Evolutionary conservation across 2,329 filamentous ascomycete species (phyloP).

Genomic region (Beauveria sp.): DNA sequence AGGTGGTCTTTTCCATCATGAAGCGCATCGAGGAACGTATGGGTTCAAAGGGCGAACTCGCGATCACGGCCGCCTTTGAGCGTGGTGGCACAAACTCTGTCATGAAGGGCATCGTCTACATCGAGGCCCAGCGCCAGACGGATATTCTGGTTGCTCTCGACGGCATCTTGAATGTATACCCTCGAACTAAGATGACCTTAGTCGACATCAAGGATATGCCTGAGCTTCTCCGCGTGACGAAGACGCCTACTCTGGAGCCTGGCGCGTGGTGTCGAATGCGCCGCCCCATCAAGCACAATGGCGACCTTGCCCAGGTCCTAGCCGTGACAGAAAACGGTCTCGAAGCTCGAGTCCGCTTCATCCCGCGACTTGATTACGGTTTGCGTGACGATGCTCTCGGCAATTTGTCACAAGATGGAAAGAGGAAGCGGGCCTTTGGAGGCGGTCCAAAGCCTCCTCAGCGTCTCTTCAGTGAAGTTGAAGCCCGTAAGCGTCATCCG

Average conservation of each 20-base stretch:
- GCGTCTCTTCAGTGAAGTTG: conserved; percentile 83
- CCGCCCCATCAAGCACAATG: conserved; percentile 70
- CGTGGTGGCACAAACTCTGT: conserved; percentile 66
- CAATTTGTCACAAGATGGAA: conserved; percentile 47
- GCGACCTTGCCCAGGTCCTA: conserved; percentile 85
- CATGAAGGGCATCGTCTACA: conserved; percentile 93
- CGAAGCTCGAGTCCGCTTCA: conserved; percentile 77
- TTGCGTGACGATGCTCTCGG: conserved; percentile 63
- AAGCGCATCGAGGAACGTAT: conserved; percentile 78
- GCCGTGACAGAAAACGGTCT: conserved; percentile 90
- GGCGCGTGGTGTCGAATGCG: conserved; percentile 89
- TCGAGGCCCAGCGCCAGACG: conserved; percentile 80
- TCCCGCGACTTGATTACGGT: conserved; percentile 88
- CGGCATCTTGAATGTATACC: conserved; percentile 82
- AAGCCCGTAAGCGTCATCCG: conserved; percentile 82
- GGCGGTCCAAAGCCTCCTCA: conserved; percentile 70
- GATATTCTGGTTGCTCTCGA: conserved; percentile 80
- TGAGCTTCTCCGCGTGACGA: conserved; percentile 82
- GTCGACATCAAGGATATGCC: conserved; percentile 98
- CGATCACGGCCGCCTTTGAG: conserved; percentile 87
- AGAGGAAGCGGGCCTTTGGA: conserved; percentile 67
- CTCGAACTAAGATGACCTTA: conserved; percentile 75
- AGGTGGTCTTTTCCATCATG: conserved; percentile 80
- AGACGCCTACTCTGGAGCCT: conserved; percentile 75
- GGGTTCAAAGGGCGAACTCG: conserved; percentile 70